Base-by-base conservation (phyloP, 768 basidiomycete species). In the Podaxis sp. region DNA sequence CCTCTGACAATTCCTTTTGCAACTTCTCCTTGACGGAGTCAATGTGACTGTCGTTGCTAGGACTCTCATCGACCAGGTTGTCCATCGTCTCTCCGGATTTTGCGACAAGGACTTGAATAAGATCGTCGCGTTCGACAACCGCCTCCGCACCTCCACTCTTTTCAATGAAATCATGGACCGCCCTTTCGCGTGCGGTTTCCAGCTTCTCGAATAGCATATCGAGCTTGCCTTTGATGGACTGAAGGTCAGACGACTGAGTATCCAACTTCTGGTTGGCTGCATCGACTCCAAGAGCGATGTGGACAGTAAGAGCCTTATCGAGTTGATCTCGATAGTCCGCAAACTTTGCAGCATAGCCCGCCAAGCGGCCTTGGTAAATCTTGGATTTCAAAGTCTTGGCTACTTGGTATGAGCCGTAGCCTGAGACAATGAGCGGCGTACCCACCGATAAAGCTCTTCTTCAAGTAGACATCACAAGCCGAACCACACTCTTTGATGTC, bases 401-500 rank as follows among this genome's bases (percentile, higher is more conserved):
- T 79, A 41, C 6, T 5, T n/a, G 37, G 2, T 37, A 47, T 59
- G 43, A 68, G 62, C 11, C 37, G 24, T 2, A 37, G 36, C 19
- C 27, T 13, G 22, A 17, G 7, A 24, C n/a, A 15, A 53, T 11
- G 4, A 8, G 19, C 37, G 22, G 17, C 22, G 2, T 25, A 70
- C 76, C n/a, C n/a, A 75, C 79, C 73, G 3, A 81, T 63, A 52
- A 80, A 72, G 17, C 73, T 70, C 54, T 80, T 79, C 64, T 81
- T 81, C 29, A 76, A 60, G 61, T 82, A 83, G 2, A 71, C 71
- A 59, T 85, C 82, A 64, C 80, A 81, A 13, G 71, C 74, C 27
- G 79, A 79, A 2, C 77, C 79, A 61, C 79, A 80, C 9, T 71
- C 67, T 59, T 75, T 77, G 51, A 83, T 79, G 57, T 82, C 77